These are phyloP conservation scores for Fusarium kyushuense DNA, from an alignment of 2,329 filamentous ascomycete species.

Conservation along the genomic window DNA sequence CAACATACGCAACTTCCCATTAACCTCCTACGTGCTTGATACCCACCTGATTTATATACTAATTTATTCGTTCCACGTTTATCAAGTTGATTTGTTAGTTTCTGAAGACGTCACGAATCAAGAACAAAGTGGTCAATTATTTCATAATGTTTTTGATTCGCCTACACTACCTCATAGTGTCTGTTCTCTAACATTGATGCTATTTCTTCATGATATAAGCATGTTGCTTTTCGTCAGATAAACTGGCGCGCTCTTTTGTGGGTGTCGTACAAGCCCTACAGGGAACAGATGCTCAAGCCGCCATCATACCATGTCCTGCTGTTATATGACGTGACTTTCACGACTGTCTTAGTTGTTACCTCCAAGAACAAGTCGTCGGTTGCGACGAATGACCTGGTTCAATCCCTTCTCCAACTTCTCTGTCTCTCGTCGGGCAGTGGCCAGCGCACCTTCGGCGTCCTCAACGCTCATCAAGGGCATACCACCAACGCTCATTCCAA, in stretches of 20 bases:
- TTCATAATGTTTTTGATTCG: not conserved
- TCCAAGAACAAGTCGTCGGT: slow-evolving; percentile 64
- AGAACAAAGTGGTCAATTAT: not conserved
- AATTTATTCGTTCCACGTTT: not conserved
- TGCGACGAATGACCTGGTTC: slow-evolving; percentile 70
- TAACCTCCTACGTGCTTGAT: slow-evolving; percentile 1
- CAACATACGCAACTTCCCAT: not conserved
- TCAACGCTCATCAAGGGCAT: slow-evolving; percentile 71
- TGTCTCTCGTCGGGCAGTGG: slow-evolving; percentile 67
- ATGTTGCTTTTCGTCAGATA: slow-evolving; percentile 1
- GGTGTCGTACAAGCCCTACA: slow-evolving; percentile 15
- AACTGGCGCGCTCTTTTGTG: not conserved
- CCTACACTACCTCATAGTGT: not conserved
- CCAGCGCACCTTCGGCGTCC: slow-evolving; percentile 70
- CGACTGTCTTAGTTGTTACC: slow-evolving; percentile 40
- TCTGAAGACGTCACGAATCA: not conserved
- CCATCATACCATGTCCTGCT: not conserved
- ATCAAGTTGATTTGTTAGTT: not conserved
- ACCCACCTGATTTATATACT: not conserved
- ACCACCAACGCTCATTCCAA: slow-evolving; percentile 52
- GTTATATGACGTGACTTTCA: not conserved
- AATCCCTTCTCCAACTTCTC: slow-evolving; percentile 73
- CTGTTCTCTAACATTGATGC: not conserved
- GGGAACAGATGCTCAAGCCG: not conserved
- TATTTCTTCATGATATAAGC: not conserved